These are phyloP conservation scores for Hygrocybe punicea DNA, from an alignment of 768 basidiomycete genomes.

Conservation along the genomic window DNA sequence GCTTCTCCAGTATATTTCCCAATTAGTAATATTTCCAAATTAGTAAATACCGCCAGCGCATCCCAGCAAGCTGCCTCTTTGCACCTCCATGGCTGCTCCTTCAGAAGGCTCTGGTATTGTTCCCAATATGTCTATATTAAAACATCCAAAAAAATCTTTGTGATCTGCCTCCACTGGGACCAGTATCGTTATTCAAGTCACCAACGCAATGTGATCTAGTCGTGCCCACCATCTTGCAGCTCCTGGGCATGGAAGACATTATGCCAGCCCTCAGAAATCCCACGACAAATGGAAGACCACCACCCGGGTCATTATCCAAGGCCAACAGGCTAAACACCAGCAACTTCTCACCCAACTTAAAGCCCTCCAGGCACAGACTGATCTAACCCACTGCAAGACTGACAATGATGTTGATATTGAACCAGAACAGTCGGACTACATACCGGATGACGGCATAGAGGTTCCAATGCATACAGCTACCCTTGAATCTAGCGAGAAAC, in stretches of 20 bases:
- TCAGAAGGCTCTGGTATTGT: no score
- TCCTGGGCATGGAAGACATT: slow-evolving; percentile 5
- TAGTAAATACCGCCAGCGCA: no score
- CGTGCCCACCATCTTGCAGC: background rate
- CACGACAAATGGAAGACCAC: background rate
- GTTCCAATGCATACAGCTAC: no score
- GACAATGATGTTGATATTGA: background rate
- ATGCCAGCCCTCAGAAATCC: slow-evolving; percentile 2
- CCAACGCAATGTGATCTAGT: background rate
- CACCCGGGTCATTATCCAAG: background rate
- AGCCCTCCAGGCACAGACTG: background rate
- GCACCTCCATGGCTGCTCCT: background rate
- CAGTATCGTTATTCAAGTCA: background rate
- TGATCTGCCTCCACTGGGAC: background rate
- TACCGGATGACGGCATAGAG: background rate
- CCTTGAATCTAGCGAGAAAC: background rate
- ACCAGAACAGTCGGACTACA: background rate
- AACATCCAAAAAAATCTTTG: no score
- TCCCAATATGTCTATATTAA: no score
- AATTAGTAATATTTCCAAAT: background rate
- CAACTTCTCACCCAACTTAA: background rate
- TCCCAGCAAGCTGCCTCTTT: background rate
- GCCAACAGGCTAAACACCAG: background rate
- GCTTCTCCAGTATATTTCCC: background rate
- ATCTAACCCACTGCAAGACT: background rate